Base-by-base conservation (phyloP, 106 monocot genomes). In the Dendrobium chrysotoxum region DNA sequence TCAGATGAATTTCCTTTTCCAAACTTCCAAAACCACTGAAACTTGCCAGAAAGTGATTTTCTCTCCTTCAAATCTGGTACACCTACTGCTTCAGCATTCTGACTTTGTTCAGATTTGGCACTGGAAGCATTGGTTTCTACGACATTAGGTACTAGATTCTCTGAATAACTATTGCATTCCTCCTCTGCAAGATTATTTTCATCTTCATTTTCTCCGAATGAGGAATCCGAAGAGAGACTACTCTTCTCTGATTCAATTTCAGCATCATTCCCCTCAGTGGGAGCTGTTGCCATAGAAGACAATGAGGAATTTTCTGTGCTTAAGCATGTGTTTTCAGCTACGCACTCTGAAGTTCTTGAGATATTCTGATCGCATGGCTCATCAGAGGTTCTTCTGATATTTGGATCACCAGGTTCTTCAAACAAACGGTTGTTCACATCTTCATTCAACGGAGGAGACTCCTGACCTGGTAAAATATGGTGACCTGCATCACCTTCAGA, bases 21-120 rank as follows among this genome's bases (percentile, higher is more conserved):
- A 64, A 87, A 86, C 75, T 79, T 89, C 85, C 83, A 82, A 54
- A 89, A 74, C 89, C 87, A 92, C 42, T 78, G 89, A 80, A 89
- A 87, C 84, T 72, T 92, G 53, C 78, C 45, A 13, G 89, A 54
- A 1, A 77, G 35, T 17, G 45, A 46, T 78, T 80, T 89, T 72
- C 75, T 77, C 35, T 87, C 80, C 78, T 84, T 85, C 4, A 42
- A 4, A 64, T 21, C 68, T 8, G 45, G 26, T 77, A 13, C 61
- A 5, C 58, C 41, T 55, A 75, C 80, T 2, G 77, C 80, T 57
- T 20, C 40, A 12, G 67, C 78, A 55, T 8, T 38, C 38, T 21
- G 40, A 75, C 47, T 65, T 46, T 18, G 35, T 20, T 58, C 55
- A 8, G 35, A 57, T 53, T 25, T 75, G 21, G 5, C 26, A 40